Evolutionary conservation across 1,139 yeast genomes (phyloP).

Genomic region (Candida glucosophila): DNA sequence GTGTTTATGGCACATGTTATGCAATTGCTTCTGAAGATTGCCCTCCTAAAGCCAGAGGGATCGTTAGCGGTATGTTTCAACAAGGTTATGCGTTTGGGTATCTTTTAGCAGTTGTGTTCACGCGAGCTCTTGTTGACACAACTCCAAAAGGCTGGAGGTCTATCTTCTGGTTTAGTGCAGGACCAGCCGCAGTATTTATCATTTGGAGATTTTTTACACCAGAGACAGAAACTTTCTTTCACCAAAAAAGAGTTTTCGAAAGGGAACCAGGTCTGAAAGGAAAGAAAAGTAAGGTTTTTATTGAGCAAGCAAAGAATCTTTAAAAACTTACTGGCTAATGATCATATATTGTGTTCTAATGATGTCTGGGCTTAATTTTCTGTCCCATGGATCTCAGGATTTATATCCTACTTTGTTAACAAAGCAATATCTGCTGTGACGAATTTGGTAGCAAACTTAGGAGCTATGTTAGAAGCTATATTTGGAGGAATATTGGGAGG

Average conservation of each 20-base stretch:
- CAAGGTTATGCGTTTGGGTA: constrained; percentile 39
- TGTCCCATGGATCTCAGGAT: constrained; percentile 72
- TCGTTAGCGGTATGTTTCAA: constrained; percentile 33
- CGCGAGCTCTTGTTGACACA: constrained; percentile 24
- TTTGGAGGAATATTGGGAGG: constrained; percentile 58
- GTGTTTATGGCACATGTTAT: constrained; percentile 30
- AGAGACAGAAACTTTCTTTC: constrained; percentile 4
- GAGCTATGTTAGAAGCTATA: constrained; percentile 67
- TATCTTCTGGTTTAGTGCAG: constrained; percentile 22
- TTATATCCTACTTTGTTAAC: constrained; percentile 58
- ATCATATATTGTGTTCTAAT: constrained; percentile 14
- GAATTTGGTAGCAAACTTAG: constrained; percentile 61
- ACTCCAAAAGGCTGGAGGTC: constrained; percentile 19
- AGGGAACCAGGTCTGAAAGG: constrained; percentile 3
- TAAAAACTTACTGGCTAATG: constrained; percentile 19
- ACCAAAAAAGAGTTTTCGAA: constrained; percentile 2
- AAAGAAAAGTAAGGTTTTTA: too few relatives aligned
- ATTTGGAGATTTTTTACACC: constrained; percentile 12
- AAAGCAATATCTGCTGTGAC: constrained; percentile 58
- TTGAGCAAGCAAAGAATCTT: constrained; percentile 4
- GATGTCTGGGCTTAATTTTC: constrained; percentile 34
- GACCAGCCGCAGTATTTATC: constrained; percentile 16
- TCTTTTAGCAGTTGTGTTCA: constrained; percentile 33
- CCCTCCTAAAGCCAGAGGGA: constrained; percentile 29
- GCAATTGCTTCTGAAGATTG: constrained; percentile 33